Percentiles rank a stretch among this genome's conserved stretches.
phyloP scores from a whole-genome alignment of 129 eudicot species.

The Smallanthus sonchifolius region DNA sequence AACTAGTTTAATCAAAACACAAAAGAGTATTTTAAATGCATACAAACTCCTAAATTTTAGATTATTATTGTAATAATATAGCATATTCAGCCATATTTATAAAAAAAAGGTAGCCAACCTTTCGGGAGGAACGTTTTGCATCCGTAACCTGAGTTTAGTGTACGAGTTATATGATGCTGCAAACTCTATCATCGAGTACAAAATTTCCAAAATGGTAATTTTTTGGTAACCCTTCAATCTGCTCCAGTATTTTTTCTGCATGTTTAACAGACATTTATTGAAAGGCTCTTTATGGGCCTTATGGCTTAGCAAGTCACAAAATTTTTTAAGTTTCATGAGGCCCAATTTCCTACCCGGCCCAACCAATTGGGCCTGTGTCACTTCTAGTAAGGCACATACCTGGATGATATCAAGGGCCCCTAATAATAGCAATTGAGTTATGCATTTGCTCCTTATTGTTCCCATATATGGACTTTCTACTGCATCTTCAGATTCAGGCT shows the following conservation, averaged over 20 bases:
- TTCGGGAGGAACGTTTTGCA: conserved; percentile 71
- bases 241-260: conserved; percentile 88
- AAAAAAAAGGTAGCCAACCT: conserved; percentile 42
- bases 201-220: conserved; percentile 62
- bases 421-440: conserved; percentile 35
- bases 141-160: conserved; percentile 71
- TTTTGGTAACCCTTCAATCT: conserved; percentile 65
- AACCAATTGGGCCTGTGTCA: background rate
- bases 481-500: conserved; percentile 44
- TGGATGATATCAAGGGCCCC: conserved; percentile 39
- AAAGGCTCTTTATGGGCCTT: background rate
- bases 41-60: background rate
- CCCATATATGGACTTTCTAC: conserved; percentile 52
- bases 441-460: conserved; percentile 35
- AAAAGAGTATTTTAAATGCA: background rate
- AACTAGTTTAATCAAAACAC: background rate
- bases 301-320: background rate
- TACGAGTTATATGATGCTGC: conserved; percentile 92
- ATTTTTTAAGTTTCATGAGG: background rate
- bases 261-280: conserved; percentile 3
- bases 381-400: conserved; percentile 14
- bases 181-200: conserved; percentile 72
- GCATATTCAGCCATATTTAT: background rate
- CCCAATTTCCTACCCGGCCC: background rate
- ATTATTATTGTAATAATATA: background rate